Conservation (phyloP, 495 filamentous ascomycete genomes). For the Stereocaulon alpinum region DNA sequence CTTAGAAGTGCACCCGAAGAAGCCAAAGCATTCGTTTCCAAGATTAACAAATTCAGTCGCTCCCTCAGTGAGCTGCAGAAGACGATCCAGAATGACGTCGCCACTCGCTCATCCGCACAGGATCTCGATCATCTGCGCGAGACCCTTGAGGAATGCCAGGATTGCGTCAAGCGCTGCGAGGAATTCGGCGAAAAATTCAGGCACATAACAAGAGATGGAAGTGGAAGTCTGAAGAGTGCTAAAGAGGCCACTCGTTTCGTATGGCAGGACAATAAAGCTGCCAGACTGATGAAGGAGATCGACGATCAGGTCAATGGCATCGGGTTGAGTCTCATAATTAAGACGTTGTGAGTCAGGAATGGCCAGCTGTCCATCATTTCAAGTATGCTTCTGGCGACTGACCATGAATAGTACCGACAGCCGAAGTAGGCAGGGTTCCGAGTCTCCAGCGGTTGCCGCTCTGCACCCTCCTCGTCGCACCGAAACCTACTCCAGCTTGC, state of each 20-base stretch:
- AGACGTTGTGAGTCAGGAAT: constrained; percentile 2
- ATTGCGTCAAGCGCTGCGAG: constrained; percentile 13
- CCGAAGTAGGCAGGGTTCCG: constrained; percentile 3
- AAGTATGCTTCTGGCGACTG: neutral
- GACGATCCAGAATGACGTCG: neutral
- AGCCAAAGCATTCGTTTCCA: constrained; percentile 14
- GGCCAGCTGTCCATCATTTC: too few relatives aligned
- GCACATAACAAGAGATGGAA: constrained; percentile 11
- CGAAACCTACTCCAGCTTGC: constrained; percentile 7
- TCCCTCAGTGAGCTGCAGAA: constrained; percentile 9
- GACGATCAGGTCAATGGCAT: constrained; percentile 4
- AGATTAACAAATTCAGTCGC: constrained; percentile 10
- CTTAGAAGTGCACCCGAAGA: constrained; percentile 14
- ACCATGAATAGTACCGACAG: constrained; percentile 7
- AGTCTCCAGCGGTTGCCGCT: neutral
- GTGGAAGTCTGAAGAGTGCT: neutral
- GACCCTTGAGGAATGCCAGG: constrained; percentile 2
- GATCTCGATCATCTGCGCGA: constrained; percentile 7
- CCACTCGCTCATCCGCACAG: neutral
- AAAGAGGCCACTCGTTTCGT: constrained; percentile 7
- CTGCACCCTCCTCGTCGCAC: constrained; percentile 7
- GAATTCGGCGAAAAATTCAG: constrained; percentile 12
- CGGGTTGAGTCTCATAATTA: constrained; percentile 1
- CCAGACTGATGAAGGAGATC: constrained; percentile 6
- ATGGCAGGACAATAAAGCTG: constrained; percentile 8